These are phyloP conservation scores for Tulasnella sp. DNA, from an alignment of 768 basidiomycete genomes.

Conservation along the genomic window DNA sequence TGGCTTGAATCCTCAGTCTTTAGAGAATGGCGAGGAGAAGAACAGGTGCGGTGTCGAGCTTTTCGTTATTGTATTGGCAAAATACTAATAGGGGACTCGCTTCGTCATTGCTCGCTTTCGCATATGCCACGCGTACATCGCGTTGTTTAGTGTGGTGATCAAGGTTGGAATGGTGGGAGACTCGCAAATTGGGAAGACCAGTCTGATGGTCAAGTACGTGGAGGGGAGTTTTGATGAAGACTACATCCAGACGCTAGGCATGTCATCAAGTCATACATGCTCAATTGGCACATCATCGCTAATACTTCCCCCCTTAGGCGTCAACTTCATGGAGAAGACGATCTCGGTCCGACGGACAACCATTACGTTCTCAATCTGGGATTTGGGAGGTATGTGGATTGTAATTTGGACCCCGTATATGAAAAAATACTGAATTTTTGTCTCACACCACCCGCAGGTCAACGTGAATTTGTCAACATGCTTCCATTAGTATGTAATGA, in stretches of 20 bases:
- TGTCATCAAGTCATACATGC: constrained; percentile 22
- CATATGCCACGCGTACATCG: neutral
- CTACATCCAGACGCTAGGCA: constrained; percentile 98
- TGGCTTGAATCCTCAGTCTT: neutral
- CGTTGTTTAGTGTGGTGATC: constrained; percentile 60
- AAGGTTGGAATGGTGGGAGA: constrained; percentile 99
- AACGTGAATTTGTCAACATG: constrained; percentile 99
- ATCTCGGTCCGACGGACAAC: constrained; percentile 96
- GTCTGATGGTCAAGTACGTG: constrained; percentile 98
- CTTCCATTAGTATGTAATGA: constrained; percentile 96
- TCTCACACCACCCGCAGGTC: constrained; percentile 32
- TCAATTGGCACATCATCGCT: constrained; percentile 4
- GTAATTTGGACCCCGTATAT: neutral
- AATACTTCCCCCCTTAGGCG: constrained; percentile 36
- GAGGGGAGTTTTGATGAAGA: constrained; percentile 98
- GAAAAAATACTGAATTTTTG: constrained; percentile 16
- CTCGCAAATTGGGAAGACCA: constrained; percentile 98
- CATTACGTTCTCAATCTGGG: constrained; percentile 99
- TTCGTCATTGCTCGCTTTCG: neutral
- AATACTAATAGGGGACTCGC: constrained; percentile 3
- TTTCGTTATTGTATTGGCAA: neutral
- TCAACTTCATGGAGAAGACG: constrained; percentile 99
- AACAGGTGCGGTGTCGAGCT: constrained; percentile 7
- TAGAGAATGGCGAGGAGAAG: constrained; percentile 11
- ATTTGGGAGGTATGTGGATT: constrained; percentile 49